Percentiles rank a stretch among this genome's conserved stretches.
These are phyloP conservation scores for Lophiostoma macrostomum DNA, from an alignment of 495 filamentous ascomycete genomes.

Conservation along the genomic window DNA sequence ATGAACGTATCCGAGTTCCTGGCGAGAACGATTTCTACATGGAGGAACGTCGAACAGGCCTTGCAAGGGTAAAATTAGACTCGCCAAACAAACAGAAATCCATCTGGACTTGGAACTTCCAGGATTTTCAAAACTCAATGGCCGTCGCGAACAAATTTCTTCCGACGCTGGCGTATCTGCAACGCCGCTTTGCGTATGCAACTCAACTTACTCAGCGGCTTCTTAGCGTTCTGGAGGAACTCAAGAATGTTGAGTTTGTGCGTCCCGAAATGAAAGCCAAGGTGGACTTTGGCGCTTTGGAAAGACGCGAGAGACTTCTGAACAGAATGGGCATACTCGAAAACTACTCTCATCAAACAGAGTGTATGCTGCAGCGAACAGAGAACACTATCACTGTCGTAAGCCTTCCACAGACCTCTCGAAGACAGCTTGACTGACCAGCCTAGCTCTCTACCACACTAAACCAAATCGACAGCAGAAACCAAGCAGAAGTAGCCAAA, in stretches of 20 bases:
- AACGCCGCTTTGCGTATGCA: conserved; percentile 5
- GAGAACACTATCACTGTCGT: conserved; percentile 12
- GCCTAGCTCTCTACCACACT: conserved; percentile 8
- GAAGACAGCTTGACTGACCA: neutral
- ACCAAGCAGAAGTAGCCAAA: neutral
- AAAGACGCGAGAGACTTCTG: neutral
- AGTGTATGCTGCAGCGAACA: conserved; percentile 8
- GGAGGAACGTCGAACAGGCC: neutral
- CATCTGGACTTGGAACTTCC: conserved; percentile 6
- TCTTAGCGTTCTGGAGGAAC: neutral
- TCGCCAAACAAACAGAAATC: too few species aligned
- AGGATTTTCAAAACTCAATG: neutral
- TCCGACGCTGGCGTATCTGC: conserved; percentile 5
- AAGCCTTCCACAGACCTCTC: too few species aligned
- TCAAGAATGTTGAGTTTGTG: neutral
- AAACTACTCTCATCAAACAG: neutral
- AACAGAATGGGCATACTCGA: neutral
- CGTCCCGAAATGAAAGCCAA: neutral
- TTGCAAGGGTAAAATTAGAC: neutral
- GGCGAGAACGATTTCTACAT: conserved; percentile 3
- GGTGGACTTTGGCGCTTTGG: neutral
- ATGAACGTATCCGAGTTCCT: conserved; percentile 9
- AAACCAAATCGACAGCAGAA: conserved; percentile 4
- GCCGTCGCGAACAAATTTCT: neutral
- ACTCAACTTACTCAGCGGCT: neutral